Conservation (phyloP, 164 flowering plant genomes). For the Vitis riparia region DNA sequence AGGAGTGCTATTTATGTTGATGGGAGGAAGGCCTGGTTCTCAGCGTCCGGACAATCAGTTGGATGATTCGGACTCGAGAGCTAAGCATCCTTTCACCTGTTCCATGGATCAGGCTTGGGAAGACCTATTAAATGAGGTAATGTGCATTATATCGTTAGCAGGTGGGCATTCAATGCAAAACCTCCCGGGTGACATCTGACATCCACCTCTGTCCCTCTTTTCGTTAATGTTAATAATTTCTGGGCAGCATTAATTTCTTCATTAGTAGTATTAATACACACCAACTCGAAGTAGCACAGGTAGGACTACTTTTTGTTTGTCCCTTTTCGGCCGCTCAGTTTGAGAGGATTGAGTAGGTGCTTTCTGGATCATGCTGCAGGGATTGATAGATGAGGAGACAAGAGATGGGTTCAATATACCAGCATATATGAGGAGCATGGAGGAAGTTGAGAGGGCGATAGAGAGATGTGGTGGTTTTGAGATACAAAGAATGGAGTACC, state of each 20-base stretch:
- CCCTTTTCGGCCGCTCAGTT: too few species aligned
- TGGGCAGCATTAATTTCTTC: too few species aligned
- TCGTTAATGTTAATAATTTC: too few species aligned
- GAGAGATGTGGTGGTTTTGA: conserved; percentile 34
- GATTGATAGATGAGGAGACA: conserved; percentile 33
- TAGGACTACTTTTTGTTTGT: too few species aligned
- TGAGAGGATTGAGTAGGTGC: too few species aligned
- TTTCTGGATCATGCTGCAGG: conserved; percentile 12
- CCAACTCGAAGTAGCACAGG: too few species aligned
- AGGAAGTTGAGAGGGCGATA: conserved; percentile 37
- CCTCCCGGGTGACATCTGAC: not conserved
- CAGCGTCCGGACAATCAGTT: conserved; percentile 33
- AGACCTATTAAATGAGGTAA: conserved; percentile 41
- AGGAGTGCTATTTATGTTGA: conserved; percentile 37
- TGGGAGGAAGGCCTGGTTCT: conserved; percentile 36
- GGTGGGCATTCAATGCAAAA: conserved; percentile 18
- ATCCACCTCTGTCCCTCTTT: too few species aligned
- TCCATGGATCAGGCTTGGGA: conserved; percentile 53
- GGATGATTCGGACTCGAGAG: conserved; percentile 41
- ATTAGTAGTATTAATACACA: too few species aligned
- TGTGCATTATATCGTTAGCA: not conserved
- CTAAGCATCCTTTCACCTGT: conserved; percentile 41
- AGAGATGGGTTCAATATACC: conserved; percentile 47
- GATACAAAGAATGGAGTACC: conserved; percentile 36
- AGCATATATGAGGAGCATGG: conserved; percentile 40